phyloP scores from a whole-genome alignment of 1,139 yeast genomes.

The Candida neerlandica region DNA sequence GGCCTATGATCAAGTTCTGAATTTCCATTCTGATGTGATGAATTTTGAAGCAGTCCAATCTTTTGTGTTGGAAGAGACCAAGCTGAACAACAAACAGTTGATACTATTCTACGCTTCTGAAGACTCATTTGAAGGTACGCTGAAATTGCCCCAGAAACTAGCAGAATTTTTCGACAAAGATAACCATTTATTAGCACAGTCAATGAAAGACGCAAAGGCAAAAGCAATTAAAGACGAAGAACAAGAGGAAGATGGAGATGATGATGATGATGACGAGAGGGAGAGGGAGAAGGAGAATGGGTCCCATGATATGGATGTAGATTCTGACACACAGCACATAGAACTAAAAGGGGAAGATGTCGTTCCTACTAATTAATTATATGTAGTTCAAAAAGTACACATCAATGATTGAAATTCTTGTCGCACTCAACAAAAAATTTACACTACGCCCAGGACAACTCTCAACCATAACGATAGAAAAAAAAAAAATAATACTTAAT shows the following conservation, averaged over 20 bases:
- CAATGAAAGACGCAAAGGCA: conserved; percentile 7
- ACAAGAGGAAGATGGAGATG: not conserved
- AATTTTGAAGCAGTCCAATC: conserved; percentile 24
- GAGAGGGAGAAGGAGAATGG: not conserved
- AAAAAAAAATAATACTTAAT: no score
- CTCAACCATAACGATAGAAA: no score
- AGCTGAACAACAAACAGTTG: conserved; percentile 19
- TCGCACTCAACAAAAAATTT: no score
- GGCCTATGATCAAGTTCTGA: conserved; percentile 17
- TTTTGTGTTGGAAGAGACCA: conserved; percentile 19
- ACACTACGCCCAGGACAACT: no score
- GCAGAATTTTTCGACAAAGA: conserved; percentile 22
- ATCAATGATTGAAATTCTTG: no score
- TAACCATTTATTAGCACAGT: conserved; percentile 16
- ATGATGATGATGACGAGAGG: not conserved
- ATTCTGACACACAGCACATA: not conserved
- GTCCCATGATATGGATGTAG: not conserved
- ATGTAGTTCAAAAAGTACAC: not conserved
- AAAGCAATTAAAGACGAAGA: conserved; percentile 1
- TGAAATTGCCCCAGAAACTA: conserved; percentile 18
- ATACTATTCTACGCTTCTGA: conserved; percentile 25
- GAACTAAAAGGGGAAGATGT: not conserved
- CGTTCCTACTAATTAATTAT: not conserved
- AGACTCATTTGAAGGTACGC: conserved; percentile 12
- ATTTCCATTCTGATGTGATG: conserved; percentile 23